Percentiles rank a stretch among this genome's conserved stretches.
These are phyloP conservation scores for Fragaria nilgerrensis DNA, from an alignment of 306 rosid species.

Conservation along the genomic window DNA sequence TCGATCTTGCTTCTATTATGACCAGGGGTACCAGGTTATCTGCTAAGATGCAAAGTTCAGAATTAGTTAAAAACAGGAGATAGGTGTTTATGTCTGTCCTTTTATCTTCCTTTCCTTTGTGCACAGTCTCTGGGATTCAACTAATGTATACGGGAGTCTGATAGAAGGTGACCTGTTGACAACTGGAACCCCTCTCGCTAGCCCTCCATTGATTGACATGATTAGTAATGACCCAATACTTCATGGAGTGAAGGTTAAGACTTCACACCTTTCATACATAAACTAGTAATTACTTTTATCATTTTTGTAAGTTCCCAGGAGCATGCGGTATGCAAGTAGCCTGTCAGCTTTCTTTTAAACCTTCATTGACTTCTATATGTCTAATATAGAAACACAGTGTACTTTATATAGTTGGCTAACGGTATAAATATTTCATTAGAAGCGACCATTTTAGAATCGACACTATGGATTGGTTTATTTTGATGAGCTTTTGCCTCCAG, in stretches of 20 bases:
- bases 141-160: constrained; percentile 72
- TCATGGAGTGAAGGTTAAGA: constrained; percentile 76
- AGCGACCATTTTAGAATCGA: not conserved
- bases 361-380: not conserved
- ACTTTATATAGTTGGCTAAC: not conserved
- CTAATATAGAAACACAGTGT: not conserved
- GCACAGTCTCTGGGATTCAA: constrained; percentile 78
- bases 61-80: constrained; percentile 21
- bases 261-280: constrained; percentile 24
- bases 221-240: constrained; percentile 90
- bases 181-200: constrained; percentile 77
- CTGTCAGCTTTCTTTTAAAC: not conserved
- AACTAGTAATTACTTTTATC: not conserved
- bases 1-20: constrained; percentile 98
- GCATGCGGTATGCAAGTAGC: not conserved
- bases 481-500: not conserved
- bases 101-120: constrained; percentile 36
- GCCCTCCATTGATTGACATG: constrained; percentile 87
- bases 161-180: constrained; percentile 62
- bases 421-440: not conserved
- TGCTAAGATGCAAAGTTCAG: constrained; percentile 14
- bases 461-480: not conserved
- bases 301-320: not conserved
- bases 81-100: constrained; percentile 19
- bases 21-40: constrained; percentile 89